Base-by-base conservation (phyloP, 108 stramenopile genomes). In the Parmales sp. region DNA sequence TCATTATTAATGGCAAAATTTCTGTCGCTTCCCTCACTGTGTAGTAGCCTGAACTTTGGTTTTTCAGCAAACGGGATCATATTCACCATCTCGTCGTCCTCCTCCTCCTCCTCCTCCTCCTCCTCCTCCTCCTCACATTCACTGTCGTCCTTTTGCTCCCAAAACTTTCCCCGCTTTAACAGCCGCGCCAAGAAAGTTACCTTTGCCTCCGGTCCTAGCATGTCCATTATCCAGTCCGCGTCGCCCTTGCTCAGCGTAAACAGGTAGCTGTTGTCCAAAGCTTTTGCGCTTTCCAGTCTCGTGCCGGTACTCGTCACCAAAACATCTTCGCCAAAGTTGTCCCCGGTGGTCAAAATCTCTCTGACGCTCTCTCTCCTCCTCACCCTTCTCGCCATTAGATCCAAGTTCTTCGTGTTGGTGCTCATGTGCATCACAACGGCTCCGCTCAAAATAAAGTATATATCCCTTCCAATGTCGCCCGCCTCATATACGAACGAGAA, bases 271-370 rank as follows among this genome's bases (percentile, higher is more conserved):
- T 44, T 63, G 13, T 36, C 71, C 25, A 39, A 43, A 37, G 80
- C 68, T 2, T 45, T 38, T 0, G 60, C 73, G 18, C 77, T 77
- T 65, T 84, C 83, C 20, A 69, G 72, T 28, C 83, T 66, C 16
- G 81, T 74, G 39, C 83, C 83, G 9, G 78, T 77, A 31, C 68
- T 39, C 45, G 76, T 77, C 22, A 46, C 37, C 8, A 84, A 16
- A 39, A 78, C 78, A 20, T 69, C 70, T 51, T 84, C 83, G 67
- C 83, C 83, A 51, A 84, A 70, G 50, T 76, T 78, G 28, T 71
- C 75, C 7, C 83, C 80, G 0, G 25, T 20, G 9, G 63, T 29
- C 19, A 67, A 44, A 0, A 71, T 41, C 0, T 39, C 36, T 0
- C 77, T 72, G 19, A 65, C 51, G 9, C 72, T 44, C 25, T 78